These are phyloP conservation scores for Antitrichia curtipendula DNA, from an alignment of 225 moss, liverwort and hornwort genomes.

Conservation along the genomic window DNA sequence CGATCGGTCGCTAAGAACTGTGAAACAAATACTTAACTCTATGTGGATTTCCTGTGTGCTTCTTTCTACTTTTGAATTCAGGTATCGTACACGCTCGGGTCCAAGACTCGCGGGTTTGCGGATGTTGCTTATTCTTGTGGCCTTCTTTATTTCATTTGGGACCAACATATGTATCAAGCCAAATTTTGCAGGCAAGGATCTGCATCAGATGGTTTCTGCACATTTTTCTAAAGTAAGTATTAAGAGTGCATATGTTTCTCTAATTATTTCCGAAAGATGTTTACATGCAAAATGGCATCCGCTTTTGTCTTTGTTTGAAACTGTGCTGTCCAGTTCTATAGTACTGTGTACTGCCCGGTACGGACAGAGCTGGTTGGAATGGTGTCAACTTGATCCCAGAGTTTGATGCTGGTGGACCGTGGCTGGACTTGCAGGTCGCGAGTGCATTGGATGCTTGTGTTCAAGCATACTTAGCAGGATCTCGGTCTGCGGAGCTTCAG, in stretches of 20 bases:
- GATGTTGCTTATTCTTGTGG: slow-evolving; percentile 33
- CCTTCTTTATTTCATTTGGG: slow-evolving; percentile 16
- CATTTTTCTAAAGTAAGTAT: slow-evolving; percentile 38
- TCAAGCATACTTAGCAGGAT: slow-evolving; percentile 36
- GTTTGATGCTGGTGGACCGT: not conserved
- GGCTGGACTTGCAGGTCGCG: slow-evolving; percentile 21
- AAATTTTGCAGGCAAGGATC: slow-evolving; percentile 34
- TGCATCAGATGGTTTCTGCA: slow-evolving; percentile 28
- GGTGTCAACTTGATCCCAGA: not conserved
- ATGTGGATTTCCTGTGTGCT: not conserved
- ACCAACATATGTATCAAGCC: slow-evolving; percentile 46
- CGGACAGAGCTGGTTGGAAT: not conserved
- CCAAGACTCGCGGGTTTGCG: slow-evolving; percentile 39
- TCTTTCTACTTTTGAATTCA: not conserved
- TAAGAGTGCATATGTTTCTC: not conserved
- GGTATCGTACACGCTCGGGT: slow-evolving; percentile 29
- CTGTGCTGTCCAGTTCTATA: not conserved
- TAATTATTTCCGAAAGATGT: not conserved
- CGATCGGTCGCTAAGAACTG: not conserved
- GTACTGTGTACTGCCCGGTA: not conserved
- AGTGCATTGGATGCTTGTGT: slow-evolving; percentile 32
- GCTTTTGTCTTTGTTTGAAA: not conserved
- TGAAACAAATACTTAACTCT: not conserved
- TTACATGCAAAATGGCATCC: not conserved
- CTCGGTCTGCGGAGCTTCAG: slow-evolving; percentile 26